These are phyloP conservation scores for Ophiostoma piceae DNA, from an alignment of 2,329 filamentous ascomycete genomes.

Conservation along the genomic window DNA sequence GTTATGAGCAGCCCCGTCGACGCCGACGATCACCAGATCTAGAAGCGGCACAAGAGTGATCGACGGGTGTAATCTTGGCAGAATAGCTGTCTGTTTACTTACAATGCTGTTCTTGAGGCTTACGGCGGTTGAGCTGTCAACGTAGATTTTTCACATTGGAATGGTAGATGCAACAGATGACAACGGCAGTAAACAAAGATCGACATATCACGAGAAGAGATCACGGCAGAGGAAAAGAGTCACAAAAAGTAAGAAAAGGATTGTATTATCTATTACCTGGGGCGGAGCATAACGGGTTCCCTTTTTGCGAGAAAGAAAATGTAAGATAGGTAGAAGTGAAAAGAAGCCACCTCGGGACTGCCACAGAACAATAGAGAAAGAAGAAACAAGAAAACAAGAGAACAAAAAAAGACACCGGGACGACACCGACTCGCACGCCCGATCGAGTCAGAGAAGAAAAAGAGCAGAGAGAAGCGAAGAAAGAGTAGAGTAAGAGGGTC, in stretches of 20 bases:
- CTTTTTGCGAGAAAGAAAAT: neutral
- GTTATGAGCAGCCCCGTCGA: neutral
- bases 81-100: neutral
- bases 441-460: constrained; percentile 12
- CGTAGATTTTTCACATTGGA: neutral
- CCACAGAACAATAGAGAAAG: neutral
- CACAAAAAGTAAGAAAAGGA: constrained; percentile 14
- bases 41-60: neutral
- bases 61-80: neutral
- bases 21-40: neutral
- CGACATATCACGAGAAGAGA: neutral
- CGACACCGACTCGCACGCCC: constrained; percentile 10
- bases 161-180: neutral
- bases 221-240: constrained; percentile 8
- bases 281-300: neutral
- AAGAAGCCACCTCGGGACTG: neutral
- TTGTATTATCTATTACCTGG: constrained; percentile 9
- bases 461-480: neutral
- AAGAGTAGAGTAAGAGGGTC: constrained; percentile 3
- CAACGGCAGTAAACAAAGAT: neutral
- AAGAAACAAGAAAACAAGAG: neutral
- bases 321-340: neutral
- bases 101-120: neutral
- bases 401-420: constrained; percentile 7
- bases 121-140: neutral